These are phyloP conservation scores for Yamadazyma ubonensis DNA, from an alignment of 805 yeast species.

Conservation along the genomic window DNA sequence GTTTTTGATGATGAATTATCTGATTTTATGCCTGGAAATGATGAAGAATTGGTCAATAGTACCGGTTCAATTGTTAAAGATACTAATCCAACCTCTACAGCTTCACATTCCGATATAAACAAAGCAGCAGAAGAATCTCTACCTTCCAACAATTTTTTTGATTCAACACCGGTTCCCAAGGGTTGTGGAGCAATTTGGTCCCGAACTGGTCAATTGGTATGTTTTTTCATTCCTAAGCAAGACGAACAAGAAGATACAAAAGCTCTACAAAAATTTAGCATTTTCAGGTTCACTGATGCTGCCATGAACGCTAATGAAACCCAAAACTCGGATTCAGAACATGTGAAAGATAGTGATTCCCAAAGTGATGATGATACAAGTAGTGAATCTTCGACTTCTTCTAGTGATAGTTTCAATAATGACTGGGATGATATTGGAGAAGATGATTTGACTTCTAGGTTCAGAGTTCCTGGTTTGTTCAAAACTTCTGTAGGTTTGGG, in stretches of 20 bases:
- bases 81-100: constrained; percentile 5
- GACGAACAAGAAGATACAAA: constrained; percentile 32
- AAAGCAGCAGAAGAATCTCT: not conserved
- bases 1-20: constrained; percentile 32
- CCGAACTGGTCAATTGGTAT: constrained; percentile 70
- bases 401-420: constrained; percentile 61
- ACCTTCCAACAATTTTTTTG: constrained; percentile 39
- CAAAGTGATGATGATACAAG: constrained; percentile 25
- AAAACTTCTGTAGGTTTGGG: constrained; percentile 42
- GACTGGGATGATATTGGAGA: constrained; percentile 68
- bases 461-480: constrained; percentile 53
- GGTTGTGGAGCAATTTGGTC: constrained; percentile 94
- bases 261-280: constrained; percentile 49
- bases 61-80: constrained; percentile 18
- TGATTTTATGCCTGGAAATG: constrained; percentile 44
- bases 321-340: constrained; percentile 19
- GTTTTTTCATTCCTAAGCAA: constrained; percentile 68
- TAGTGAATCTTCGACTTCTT: constrained; percentile 23
- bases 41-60: constrained; percentile 28
- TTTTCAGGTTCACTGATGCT: constrained; percentile 44
- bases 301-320: constrained; percentile 29
- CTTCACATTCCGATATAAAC: constrained; percentile 3
- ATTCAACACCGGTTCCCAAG: constrained; percentile 87
- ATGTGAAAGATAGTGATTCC: constrained; percentile 16
- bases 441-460: constrained; percentile 47